phyloP scores from a whole-genome alignment of 305 asterid species.

The Fraxinus velutina region DNA sequence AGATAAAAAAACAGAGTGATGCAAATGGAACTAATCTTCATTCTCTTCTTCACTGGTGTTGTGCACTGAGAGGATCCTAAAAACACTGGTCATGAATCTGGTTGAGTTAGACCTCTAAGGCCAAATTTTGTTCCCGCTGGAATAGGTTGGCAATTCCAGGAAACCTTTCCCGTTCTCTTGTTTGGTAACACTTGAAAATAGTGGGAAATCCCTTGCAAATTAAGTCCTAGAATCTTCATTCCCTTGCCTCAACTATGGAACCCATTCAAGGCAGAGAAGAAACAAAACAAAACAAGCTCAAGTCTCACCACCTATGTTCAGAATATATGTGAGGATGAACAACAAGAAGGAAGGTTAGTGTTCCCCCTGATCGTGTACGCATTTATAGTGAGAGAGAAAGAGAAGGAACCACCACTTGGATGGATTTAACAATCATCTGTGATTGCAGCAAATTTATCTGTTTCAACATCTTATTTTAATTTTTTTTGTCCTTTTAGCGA shows the following conservation, averaged over 20 bases:
- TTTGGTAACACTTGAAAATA: neutral
- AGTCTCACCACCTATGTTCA: conserved; percentile 1
- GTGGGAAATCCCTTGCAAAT: neutral
- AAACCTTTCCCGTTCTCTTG: neutral
- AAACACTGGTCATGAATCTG: neutral
- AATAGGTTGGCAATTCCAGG: neutral
- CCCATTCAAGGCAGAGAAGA: neutral
- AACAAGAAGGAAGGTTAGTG: neutral
- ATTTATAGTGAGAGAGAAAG: neutral
- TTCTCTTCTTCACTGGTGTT: neutral
- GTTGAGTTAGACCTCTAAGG: neutral
- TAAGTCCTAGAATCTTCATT: neutral
- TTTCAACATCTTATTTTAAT: neutral
- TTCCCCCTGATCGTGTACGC: neutral
- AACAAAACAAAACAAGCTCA: neutral
- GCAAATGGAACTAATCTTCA: neutral
- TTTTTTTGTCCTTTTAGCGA: neutral
- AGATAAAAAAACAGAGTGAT: neutral
- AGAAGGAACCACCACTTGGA: neutral
- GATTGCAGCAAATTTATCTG: neutral
- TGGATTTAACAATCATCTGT: neutral
- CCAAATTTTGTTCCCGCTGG: neutral
- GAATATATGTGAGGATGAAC: neutral
- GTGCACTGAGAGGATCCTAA: conserved; percentile 1
- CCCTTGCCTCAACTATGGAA: neutral